Conservation (phyloP, 2,329 filamentous ascomycete genomes). For the Teratosphaeria nubilosa region DNA sequence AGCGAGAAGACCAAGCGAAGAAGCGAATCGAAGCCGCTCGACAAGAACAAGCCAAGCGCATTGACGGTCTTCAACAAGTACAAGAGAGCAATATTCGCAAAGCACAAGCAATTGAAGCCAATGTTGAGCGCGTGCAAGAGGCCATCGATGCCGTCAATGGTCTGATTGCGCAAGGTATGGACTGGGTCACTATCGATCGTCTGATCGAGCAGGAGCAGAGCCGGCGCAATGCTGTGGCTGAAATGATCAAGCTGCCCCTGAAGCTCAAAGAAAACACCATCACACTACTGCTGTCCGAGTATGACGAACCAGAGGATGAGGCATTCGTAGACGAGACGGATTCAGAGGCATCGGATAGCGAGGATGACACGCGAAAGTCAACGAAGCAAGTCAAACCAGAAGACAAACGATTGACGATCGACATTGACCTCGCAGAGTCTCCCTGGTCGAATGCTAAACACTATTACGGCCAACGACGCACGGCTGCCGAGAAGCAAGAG, state of each 20-base stretch:
- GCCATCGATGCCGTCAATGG: conserved; percentile 87
- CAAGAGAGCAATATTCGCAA: conserved; percentile 80
- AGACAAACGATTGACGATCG: conserved; percentile 53
- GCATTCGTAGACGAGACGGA: conserved; percentile 54
- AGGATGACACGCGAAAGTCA: conserved; percentile 34
- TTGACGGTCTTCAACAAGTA: conserved; percentile 71
- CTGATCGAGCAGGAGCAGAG: conserved; percentile 81
- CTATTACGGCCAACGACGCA: conserved; percentile 84
- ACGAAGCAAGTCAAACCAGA: conserved; percentile 21
- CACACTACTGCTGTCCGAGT: conserved; percentile 67
- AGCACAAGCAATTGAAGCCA: conserved; percentile 81
- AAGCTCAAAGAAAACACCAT: conserved; percentile 85
- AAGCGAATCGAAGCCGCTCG: conserved; percentile 77
- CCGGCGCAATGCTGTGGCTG: conserved; percentile 71
- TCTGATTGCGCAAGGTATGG: conserved; percentile 87
- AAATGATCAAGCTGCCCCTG: conserved; percentile 75
- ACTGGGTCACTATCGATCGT: conserved; percentile 86
- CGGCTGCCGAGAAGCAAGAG: conserved; percentile 74
- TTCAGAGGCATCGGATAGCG: conserved; percentile 51
- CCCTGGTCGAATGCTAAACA: conserved; percentile 84
- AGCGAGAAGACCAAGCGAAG: conserved; percentile 71
- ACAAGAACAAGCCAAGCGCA: conserved; percentile 71
- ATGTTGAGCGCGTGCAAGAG: conserved; percentile 83
- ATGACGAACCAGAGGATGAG: conserved; percentile 52
- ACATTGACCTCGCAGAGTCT: conserved; percentile 72